A percentile compares a stretch with the other conserved stretches of the same genome.
Evolutionary conservation across 176 grass and related monocot genomes (phyloP).

Genomic region (Oryza brachyantha): DNA sequence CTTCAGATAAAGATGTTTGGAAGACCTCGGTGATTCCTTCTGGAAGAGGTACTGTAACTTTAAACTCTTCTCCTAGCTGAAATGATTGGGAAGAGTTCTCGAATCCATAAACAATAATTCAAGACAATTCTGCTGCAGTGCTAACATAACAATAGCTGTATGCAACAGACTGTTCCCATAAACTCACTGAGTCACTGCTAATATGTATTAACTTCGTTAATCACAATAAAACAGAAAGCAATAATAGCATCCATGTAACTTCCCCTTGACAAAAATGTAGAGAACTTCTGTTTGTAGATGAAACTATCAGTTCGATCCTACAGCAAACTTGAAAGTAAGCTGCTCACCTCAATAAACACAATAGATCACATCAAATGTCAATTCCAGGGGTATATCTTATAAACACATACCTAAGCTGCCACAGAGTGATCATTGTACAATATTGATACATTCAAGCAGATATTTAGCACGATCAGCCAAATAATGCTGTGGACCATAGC

Average conservation of each 20-base stretch:
- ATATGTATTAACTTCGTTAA: constrained; percentile 16
- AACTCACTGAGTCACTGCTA: neutral
- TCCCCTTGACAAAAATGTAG: neutral
- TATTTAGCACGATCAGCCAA: constrained; percentile 40
- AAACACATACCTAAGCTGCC: neutral
- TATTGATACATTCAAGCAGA: constrained; percentile 45
- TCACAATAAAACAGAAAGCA: constrained; percentile 31
- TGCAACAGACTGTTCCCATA: neutral
- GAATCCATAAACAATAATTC: neutral
- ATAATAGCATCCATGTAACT: neutral
- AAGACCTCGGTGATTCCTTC: neutral
- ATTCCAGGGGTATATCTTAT: neutral
- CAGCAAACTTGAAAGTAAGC: constrained; percentile 24
- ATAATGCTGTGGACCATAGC: constrained; percentile 60
- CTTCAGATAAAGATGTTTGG: neutral
- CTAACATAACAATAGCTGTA: neutral
- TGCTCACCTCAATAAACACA: neutral
- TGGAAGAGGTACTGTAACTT: too few relatives aligned
- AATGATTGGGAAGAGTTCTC: neutral
- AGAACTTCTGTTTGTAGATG: neutral
- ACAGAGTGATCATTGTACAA: neutral
- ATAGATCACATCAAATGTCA: neutral
- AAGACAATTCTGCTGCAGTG: neutral
- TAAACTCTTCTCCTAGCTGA: neutral
- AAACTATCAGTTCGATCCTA: neutral